Evolutionary conservation across 306 rosid genomes (phyloP), one percentile per base, ranked within the genome.

Genomic region (Senna tora): DNA sequence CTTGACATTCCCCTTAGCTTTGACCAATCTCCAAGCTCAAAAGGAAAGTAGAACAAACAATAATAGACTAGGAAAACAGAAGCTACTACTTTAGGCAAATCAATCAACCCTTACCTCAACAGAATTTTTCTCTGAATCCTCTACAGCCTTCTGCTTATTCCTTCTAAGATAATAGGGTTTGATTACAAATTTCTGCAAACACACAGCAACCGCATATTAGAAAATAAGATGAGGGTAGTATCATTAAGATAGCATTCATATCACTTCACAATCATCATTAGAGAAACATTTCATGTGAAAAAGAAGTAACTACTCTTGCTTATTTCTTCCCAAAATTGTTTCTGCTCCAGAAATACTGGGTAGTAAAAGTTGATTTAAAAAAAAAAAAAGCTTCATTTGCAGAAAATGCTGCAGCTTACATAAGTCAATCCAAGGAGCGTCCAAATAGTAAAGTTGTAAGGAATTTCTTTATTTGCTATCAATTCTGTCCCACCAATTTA

Each of bases 91-190:
- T 53, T 39, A 52, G 39, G 59, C 64, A 50, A 20, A 80, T 25
- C 52, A 43, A 63, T 65, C 33, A 70, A 5, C 54, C 54, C 88
- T 55, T 86, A 91, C 98, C 97, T 86, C 88, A 36, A 81, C 45
- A 73, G 88, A 89, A 73, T 81, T 94, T 76, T 81, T 85, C 70
- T 81, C 90, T 56, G 83, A 86, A 71, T 82, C 88, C 87, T 89
- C 96, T 43, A 85, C 74, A 45, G 91, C 91, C 87, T 88, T 89
- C 82, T 79, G 89, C 84, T 86, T 89, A 73, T 85, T 91, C 84
- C 95, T 89, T 81, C 65, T 88, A 74, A 73, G 88, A 78, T 77
- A 89, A 81, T 83, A 94, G 36, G 96, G 99, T 81, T 91, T 94
- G 64, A 89, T 30, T 59, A 89, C 2, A 65, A 94, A 81, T 59